Percentiles rank a stretch among this genome's conserved stretches.
These are phyloP conservation scores for Fusarium ambrosium DNA, from an alignment of 2,329 filamentous ascomycete species.

Conservation along the genomic window DNA sequence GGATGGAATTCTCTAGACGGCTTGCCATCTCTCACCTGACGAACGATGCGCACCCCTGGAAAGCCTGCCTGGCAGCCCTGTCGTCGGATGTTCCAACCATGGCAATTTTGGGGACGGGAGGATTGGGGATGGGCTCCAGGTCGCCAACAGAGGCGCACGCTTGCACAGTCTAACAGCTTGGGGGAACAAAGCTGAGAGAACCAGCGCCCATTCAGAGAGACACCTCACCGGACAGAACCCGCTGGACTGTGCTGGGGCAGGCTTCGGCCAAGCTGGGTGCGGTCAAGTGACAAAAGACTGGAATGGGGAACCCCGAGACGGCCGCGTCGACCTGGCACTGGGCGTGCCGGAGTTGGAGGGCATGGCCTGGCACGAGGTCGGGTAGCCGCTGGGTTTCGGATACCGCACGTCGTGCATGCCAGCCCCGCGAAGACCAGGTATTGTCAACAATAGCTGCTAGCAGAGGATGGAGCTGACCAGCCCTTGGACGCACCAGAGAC, in stretches of 20 bases:
- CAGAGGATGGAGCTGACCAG: conserved; percentile 36
- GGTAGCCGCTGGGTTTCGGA: conserved; percentile 40
- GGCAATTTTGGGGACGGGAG: conserved; percentile 24
- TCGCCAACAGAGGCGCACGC: conserved; percentile 28
- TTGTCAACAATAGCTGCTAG: conserved; percentile 34
- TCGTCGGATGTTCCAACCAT: conserved; percentile 39
- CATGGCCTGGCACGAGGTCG: conserved; percentile 21
- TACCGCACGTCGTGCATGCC: conserved; percentile 30
- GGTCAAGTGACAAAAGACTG: conserved; percentile 46
- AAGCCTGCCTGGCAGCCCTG: conserved; percentile 31
- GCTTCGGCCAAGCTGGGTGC: conserved; percentile 32
- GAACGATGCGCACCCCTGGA: conserved; percentile 36
- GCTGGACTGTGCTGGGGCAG: conserved; percentile 22
- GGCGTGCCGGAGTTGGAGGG: conserved; percentile 32
- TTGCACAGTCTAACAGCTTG: conserved; percentile 4
- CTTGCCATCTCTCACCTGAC: conserved; percentile 44
- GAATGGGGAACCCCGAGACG: conserved; percentile 44
- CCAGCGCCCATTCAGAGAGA: background rate
- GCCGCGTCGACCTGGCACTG: conserved; percentile 40
- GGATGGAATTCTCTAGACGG: conserved; percentile 19
- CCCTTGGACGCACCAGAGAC: conserved; percentile 30
- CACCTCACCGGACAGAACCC: conserved; percentile 14
- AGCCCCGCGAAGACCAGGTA: conserved; percentile 36
- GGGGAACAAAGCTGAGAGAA: conserved; percentile 6
- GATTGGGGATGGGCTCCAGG: conserved; percentile 7